Base-by-base conservation (phyloP, 345 rosid species). In the Citrus unshiu region DNA sequence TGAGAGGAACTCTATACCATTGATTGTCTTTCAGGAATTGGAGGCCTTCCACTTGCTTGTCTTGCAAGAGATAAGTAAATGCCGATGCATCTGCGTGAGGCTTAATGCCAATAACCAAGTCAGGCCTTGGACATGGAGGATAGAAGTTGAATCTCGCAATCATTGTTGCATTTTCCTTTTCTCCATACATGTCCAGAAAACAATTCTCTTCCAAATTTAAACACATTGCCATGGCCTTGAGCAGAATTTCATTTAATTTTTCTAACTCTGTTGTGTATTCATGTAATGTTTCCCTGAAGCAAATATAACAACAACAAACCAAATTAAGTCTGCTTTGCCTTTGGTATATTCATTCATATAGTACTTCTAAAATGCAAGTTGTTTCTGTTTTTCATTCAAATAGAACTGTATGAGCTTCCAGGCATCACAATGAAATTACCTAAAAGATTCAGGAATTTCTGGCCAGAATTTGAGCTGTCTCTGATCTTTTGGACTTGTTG, bases 141-240 rank as follows among this genome's bases (percentile, higher is more conserved):
- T 90, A 92, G 65, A 80, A 70, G 80, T 90, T 92, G 76, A 90
- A 89, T 83, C 95, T 87, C 57, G 89, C 88, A 37, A 67, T 58
- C 88, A 87, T 61, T 0, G 39, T 46, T 62, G 87, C 73, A 0
- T 46, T 46, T 27, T 39, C 72, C 51, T 54, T 16, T 68, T 84
- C 89, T 78, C 92, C 92, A 74, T 77, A 84, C 86, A 87, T 86
- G 1, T 88, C 75, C 35, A 88, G 56, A 74, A 91, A 90, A 62
- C 85, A 72, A 27, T 81, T 82, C 35, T 87, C 93, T 43, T 87
- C 89, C 68, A 91, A 67, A 8, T 78, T 78, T 78, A 88, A 79
- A 1, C 91, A 88, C 72, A 40, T 81, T 72, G 95, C 92, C 85
- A 88, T 87, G 43, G 84, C 90, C 64, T 87, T 87, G 1, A 90